A percentile compares a stretch with the other conserved stretches of the same genome.
phyloP scores from a whole-genome alignment of 768 basidiomycete species.

The Lactarius quietus region DNA sequence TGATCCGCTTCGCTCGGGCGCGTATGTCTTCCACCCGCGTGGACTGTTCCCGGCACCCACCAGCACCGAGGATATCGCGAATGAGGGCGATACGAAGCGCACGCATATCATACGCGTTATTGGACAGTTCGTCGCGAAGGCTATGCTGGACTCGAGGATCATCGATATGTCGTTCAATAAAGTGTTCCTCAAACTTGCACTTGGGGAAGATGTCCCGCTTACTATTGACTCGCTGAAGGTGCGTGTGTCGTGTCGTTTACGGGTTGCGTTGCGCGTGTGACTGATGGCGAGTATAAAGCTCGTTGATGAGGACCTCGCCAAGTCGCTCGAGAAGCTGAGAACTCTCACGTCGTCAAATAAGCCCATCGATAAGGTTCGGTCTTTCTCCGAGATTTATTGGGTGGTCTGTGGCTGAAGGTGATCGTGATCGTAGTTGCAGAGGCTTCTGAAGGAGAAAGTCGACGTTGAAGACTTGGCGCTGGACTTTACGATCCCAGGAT shows the following conservation, averaged over 20 bases:
- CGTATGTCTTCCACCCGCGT: constrained; percentile 77
- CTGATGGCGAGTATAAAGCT: constrained; percentile 43
- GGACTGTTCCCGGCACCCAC: constrained; percentile 91
- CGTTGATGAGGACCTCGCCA: constrained; percentile 82
- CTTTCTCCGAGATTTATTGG: background rate
- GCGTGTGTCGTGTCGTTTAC: constrained; percentile 25
- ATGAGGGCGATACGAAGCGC: constrained; percentile 75
- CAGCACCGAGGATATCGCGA: constrained; percentile 60
- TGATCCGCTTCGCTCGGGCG: constrained; percentile 54
- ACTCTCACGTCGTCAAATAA: constrained; percentile 48
- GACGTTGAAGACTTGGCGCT: constrained; percentile 84
- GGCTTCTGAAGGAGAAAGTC: constrained; percentile 53
- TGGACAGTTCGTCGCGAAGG: constrained; percentile 96
- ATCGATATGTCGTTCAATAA: constrained; percentile 95
- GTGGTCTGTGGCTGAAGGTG: background rate
- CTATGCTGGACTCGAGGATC: constrained; percentile 94
- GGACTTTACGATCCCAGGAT: constrained; percentile 96
- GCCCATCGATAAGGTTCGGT: constrained; percentile 38
- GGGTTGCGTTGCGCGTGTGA: background rate
- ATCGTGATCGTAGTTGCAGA: constrained; percentile 20
- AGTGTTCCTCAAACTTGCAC: constrained; percentile 86
- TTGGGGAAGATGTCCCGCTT: constrained; percentile 82
- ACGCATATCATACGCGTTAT: constrained; percentile 85
- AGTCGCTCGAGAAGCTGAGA: constrained; percentile 79
- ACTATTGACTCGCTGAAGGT: constrained; percentile 83